phyloP scores from a whole-genome alignment of 352 stramenopile species.

The Globisporangium echinulatum region DNA sequence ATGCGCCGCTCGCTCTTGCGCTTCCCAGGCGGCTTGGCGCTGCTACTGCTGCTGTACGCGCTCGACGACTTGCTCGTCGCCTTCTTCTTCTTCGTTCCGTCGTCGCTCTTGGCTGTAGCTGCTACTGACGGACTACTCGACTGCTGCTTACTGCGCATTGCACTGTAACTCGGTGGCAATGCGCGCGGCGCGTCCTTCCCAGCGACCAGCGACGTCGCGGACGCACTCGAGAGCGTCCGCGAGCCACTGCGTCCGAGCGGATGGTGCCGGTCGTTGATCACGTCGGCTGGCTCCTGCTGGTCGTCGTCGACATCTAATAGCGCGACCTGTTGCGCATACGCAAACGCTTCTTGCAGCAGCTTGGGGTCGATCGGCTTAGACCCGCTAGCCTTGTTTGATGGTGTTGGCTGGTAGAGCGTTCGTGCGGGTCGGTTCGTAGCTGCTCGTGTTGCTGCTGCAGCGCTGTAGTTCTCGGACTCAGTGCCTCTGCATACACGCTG shows the following conservation, averaged over 20 bases:
- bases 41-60: constrained; percentile 19
- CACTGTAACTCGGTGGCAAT: not conserved
- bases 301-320: constrained; percentile 35
- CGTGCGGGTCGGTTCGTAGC: constrained; percentile 15
- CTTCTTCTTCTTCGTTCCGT: constrained; percentile 32
- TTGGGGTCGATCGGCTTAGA: constrained; percentile 48
- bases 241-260: constrained; percentile 4
- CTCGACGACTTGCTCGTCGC: constrained; percentile 12
- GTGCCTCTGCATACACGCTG: constrained; percentile 10
- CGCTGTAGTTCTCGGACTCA: constrained; percentile 25
- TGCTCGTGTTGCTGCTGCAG: too few relatives aligned
- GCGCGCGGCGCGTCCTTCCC: constrained; percentile 1
- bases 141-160: not conserved
- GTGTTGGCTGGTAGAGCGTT: constrained; percentile 1
- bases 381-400: constrained; percentile 6
- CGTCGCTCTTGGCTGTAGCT: constrained; percentile 2
- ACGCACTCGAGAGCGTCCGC: constrained; percentile 1
- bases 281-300: constrained; percentile 13
- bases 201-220: constrained; percentile 5
- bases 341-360: constrained; percentile 70
- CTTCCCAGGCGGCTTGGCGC: constrained; percentile 17
- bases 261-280: constrained; percentile 12
- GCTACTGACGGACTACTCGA: constrained; percentile 2
- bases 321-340: constrained; percentile 58
- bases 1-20: constrained; percentile 20